These are phyloP conservation scores for Gossypium lobatum DNA, from an alignment of 441 rosid genomes.

Conservation along the genomic window DNA sequence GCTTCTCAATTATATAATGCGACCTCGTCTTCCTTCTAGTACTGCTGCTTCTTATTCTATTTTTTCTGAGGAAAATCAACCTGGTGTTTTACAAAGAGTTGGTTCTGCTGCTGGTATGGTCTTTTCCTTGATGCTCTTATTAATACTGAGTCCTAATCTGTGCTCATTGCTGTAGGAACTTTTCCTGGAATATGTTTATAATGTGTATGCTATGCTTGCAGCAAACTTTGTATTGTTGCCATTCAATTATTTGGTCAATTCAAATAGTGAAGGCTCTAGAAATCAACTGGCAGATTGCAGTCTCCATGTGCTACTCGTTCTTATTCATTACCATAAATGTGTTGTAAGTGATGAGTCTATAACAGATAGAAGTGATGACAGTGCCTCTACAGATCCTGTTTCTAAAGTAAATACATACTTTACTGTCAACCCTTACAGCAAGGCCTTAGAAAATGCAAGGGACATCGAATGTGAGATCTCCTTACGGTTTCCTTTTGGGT, in stretches of 20 bases:
- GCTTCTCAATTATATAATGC: slow-evolving; percentile 66
- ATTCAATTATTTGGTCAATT: slow-evolving; percentile 72
- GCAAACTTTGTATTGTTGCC: slow-evolving; percentile 83
- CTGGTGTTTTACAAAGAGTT: slow-evolving; percentile 90
- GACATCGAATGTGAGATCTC: slow-evolving; percentile 79
- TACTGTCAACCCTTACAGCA: slow-evolving; percentile 79
- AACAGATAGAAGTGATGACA: slow-evolving; percentile 59
- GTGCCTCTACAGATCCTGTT: slow-evolving; percentile 53
- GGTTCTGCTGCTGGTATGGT: slow-evolving; percentile 90
- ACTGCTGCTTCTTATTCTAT: slow-evolving; percentile 40
- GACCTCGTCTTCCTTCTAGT: slow-evolving; percentile 43
- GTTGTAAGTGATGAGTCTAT: slow-evolving; percentile 45
- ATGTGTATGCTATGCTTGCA: slow-evolving; percentile 44
- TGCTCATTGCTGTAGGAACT: background rate
- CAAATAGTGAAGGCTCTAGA: slow-evolving; percentile 55
- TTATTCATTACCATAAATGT: slow-evolving; percentile 77
- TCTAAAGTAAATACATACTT: slow-evolving; percentile 50
- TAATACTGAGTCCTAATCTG: background rate
- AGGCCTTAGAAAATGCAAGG: slow-evolving; percentile 78
- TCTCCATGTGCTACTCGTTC: slow-evolving; percentile 79
- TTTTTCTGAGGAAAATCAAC: slow-evolving; percentile 54
- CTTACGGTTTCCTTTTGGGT: background rate
- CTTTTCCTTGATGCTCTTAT: slow-evolving; percentile 2
- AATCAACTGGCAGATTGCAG: slow-evolving; percentile 72
- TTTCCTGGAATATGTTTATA: slow-evolving; percentile 3